phyloP scores from a whole-genome alignment of 352 stramenopile species.

The Phytophthora brassicae region DNA sequence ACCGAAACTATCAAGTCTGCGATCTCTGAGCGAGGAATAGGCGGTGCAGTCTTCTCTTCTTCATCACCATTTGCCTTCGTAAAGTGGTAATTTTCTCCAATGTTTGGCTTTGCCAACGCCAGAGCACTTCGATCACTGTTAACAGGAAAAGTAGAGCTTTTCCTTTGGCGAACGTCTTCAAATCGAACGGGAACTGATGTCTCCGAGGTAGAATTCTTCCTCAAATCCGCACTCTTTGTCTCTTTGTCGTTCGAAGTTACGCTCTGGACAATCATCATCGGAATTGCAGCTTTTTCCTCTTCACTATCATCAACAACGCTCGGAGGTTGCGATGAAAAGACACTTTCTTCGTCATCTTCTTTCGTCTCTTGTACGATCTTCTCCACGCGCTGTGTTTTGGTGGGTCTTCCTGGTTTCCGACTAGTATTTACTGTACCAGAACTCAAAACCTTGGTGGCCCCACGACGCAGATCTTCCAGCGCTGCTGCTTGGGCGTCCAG shows the following conservation, averaged over 20 bases:
- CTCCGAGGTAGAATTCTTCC: neutral
- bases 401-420: slow-evolving; percentile 5
- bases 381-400: slow-evolving; percentile 14
- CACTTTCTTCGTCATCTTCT: slow-evolving; percentile 22
- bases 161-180: neutral
- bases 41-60: neutral
- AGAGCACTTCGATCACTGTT: neutral
- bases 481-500: slow-evolving; percentile 28
- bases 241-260: neutral
- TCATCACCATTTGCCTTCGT: neutral
- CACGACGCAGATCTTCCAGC: slow-evolving; percentile 32
- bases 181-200: neutral
- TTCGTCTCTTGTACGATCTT: slow-evolving; percentile 10
- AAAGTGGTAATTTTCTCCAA: neutral
- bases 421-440: no score
- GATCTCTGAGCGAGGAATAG: neutral
- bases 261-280: slow-evolving; percentile 13
- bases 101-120: neutral
- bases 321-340: slow-evolving; percentile 16
- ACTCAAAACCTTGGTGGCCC: slow-evolving; percentile 7
- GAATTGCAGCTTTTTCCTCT: slow-evolving; percentile 28
- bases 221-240: neutral
- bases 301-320: slow-evolving; percentile 27
- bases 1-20: neutral
- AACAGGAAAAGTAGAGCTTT: neutral